Base-by-base conservation (phyloP, 2,329 filamentous ascomycete species). In the Scedosporium apiospermum region DNA sequence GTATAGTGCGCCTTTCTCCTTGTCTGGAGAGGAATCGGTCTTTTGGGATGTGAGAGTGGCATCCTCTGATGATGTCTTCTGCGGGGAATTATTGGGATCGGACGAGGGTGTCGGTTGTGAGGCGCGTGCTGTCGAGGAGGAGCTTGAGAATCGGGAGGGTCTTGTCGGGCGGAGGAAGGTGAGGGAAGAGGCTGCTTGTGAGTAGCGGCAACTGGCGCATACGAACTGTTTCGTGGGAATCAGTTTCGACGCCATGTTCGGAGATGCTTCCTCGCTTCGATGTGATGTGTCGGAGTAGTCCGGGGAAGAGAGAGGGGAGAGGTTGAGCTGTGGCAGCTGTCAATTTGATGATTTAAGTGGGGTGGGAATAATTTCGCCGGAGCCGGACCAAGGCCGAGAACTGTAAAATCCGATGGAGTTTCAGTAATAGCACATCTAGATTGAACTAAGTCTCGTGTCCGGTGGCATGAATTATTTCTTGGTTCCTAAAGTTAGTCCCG, bases 1-100 rank as follows among this genome's bases (percentile, higher is more conserved):
- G 7, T 82, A 74, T 80, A 88, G 79, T 26, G 80, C 73, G 0
- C 82, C 80, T 26, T 58, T 58, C 9, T 53, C 26, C 58, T 63
- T 38, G 5, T 65, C 58, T 6, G 21, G 21, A 55, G 51, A n/a
- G 6, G n/a, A 16, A 6, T 21, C 44, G 18, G 44, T 14, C 57
- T 18, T 51, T 41, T n/a, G 10, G 16, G 44, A 38, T 5, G 27
- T 38, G 10, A 10, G 34, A 58, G 23, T 55, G 23, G 58, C 58
- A n/a, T 21, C 23, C 16, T 27, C 53, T 9, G 23, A 57, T 27
- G 53, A 34, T 23, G 53, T 23, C 6, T 26, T 57, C n/a, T 10
- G 18, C n/a, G 16, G 16, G 18, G 44, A 10, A 49, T 26, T 55
- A 30, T 55, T 14, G 41, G 44, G 6, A 49, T 49, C 44, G 44